phyloP scores from a whole-genome alignment of 2,329 filamentous ascomycete genomes.

The Escovopsis sp. region DNA sequence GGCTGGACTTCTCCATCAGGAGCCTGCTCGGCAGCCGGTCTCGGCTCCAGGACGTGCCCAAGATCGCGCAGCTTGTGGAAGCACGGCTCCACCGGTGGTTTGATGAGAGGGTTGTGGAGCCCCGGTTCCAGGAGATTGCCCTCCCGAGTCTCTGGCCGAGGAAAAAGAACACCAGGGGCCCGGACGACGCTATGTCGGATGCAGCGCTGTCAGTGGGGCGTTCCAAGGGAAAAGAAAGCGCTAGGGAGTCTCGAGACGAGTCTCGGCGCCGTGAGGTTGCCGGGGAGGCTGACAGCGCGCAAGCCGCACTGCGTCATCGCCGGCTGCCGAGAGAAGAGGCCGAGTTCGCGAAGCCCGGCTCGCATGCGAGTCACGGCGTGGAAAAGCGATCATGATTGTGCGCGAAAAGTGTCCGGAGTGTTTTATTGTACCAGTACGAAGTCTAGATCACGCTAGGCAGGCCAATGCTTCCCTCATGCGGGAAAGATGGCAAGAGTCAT shows the following conservation, averaged over 20 bases:
- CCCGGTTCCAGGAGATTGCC: constrained; percentile 74
- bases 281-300: constrained; percentile 27
- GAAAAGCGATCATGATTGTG: constrained; percentile 10
- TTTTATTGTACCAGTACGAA: background rate
- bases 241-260: constrained; percentile 36
- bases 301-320: constrained; percentile 24
- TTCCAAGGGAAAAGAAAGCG: constrained; percentile 37
- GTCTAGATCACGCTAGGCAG: background rate
- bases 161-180: constrained; percentile 68
- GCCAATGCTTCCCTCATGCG: constrained; percentile 6
- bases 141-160: constrained; percentile 71
- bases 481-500: constrained; percentile 16
- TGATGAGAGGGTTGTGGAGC: constrained; percentile 73
- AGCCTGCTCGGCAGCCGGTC: constrained; percentile 69
- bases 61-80: constrained; percentile 75
- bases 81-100: constrained; percentile 73
- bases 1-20: constrained; percentile 67
- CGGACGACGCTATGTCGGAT: constrained; percentile 41
- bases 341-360: constrained; percentile 32
- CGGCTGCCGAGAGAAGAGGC: constrained; percentile 23
- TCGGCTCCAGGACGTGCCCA: constrained; percentile 70
- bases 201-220: constrained; percentile 34
- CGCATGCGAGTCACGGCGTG: constrained; percentile 25
- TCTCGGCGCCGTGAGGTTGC: constrained; percentile 29
- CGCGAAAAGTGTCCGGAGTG: background rate